A percentile compares a stretch with the other conserved stretches of the same genome.
Evolutionary conservation across 352 stramenopile species (phyloP).

Genomic region (Pythium rhizo-oryzae): DNA sequence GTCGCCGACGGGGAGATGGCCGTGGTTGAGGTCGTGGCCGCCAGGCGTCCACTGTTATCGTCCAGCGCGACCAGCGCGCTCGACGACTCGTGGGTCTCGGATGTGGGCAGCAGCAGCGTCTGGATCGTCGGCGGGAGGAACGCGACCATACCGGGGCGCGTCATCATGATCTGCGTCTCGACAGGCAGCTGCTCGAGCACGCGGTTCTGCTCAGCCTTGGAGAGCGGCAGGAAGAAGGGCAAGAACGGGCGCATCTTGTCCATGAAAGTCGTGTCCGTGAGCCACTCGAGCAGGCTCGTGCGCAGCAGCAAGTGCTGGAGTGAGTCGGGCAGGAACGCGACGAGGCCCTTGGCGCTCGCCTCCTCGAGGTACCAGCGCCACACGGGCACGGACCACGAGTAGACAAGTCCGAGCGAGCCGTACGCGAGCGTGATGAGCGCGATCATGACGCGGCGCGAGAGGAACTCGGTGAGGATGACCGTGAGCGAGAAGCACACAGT

Average conservation of each 20-base stretch:
- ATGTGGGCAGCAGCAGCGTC: conserved; percentile 49
- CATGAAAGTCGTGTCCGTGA: conserved; percentile 75
- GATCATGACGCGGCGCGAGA: conserved; percentile 74
- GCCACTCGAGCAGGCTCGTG: conserved; percentile 82
- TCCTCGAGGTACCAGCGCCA: conserved; percentile 83
- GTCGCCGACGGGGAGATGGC: conserved; percentile 29
- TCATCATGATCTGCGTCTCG: conserved; percentile 73
- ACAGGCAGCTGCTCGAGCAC: conserved; percentile 72
- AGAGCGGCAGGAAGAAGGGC: conserved; percentile 77
- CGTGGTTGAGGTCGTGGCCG: neutral
- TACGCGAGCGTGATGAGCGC: conserved; percentile 69
- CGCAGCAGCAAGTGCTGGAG: conserved; percentile 66
- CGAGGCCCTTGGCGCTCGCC: conserved; percentile 50
- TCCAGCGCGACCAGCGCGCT: conserved; percentile 21
- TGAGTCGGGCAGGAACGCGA: conserved; percentile 61
- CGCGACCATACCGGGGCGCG: conserved; percentile 64
- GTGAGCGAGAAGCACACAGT: conserved; percentile 71
- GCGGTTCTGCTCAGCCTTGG: conserved; percentile 61
- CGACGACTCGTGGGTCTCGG: neutral
- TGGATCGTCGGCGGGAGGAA: conserved; percentile 65
- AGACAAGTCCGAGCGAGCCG: conserved; percentile 60
- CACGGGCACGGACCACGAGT: conserved; percentile 77
- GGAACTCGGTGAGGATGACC: conserved; percentile 76
- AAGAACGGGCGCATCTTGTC: conserved; percentile 73
- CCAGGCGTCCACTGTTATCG: conserved; percentile 1